A percentile compares a stretch with the other conserved stretches of the same genome.
These are phyloP conservation scores for Fusarium xylarioides DNA, from an alignment of 2,329 filamentous ascomycete species.

Conservation along the genomic window DNA sequence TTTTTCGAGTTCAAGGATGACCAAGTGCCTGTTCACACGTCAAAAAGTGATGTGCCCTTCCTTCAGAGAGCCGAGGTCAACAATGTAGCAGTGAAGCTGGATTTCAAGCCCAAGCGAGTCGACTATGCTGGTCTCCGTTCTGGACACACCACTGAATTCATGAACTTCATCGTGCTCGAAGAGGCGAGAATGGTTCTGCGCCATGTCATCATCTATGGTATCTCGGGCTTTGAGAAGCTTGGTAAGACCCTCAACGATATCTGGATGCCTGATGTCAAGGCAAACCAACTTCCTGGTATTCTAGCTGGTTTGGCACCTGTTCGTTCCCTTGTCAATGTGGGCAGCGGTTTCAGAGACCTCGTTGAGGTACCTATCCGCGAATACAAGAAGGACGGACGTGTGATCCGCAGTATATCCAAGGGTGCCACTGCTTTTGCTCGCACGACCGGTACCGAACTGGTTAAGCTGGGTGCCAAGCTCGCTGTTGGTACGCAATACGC, in stretches of 20 bases:
- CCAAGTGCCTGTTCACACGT: conserved; percentile 60
- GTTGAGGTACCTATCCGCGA: conserved; percentile 90
- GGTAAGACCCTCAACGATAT: conserved; percentile 93
- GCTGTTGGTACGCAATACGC: conserved; percentile 96
- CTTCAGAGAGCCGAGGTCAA: conserved; percentile 90
- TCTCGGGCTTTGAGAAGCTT: conserved; percentile 88
- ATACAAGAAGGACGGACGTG: conserved; percentile 91
- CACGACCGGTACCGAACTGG: conserved; percentile 92
- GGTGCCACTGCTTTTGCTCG: conserved; percentile 90
- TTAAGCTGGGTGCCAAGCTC: conserved; percentile 92
- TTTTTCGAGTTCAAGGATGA: conserved; percentile 99
- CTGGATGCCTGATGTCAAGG: conserved; percentile 93
- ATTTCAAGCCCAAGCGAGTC: conserved; percentile 98
- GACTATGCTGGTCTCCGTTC: conserved; percentile 94
- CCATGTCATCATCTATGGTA: conserved; percentile 91
- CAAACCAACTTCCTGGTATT: conserved; percentile 87
- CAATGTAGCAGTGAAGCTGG: conserved; percentile 81
- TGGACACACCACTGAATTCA: conserved; percentile 95
- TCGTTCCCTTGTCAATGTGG: conserved; percentile 90
- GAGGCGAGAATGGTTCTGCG: conserved; percentile 85
- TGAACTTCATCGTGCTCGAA: conserved; percentile 97
- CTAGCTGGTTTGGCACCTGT: conserved; percentile 89
- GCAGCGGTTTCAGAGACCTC: conserved; percentile 84
- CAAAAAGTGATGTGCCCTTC: conserved; percentile 80
- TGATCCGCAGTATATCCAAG: conserved; percentile 91